Evolutionary conservation across 495 filamentous ascomycete species (phyloP).

Genomic region (Apodospora peruviana): DNA sequence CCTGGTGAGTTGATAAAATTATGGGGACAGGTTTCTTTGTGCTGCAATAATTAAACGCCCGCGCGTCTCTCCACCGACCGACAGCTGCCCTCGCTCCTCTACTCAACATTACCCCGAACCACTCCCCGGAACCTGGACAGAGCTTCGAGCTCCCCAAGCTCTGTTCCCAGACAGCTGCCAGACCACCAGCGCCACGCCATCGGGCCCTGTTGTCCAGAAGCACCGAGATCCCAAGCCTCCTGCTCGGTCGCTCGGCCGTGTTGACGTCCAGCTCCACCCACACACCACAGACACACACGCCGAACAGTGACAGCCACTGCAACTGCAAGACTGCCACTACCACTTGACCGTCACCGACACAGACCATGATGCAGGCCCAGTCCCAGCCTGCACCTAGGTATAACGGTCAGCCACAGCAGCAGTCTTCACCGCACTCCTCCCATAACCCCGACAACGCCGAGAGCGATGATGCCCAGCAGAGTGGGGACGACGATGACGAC

Average conservation of each 20-base stretch:
- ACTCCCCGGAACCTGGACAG: neutral
- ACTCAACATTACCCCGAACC: conserved; percentile 43
- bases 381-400: conserved; percentile 14
- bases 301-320: too few relatives aligned
- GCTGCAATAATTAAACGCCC: conserved; percentile 13
- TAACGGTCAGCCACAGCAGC: conserved; percentile 15
- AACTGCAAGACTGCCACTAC: neutral
- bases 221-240: neutral
- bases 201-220: neutral
- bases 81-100: conserved; percentile 26
- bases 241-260: neutral
- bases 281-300: neutral
- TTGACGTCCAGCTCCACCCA: neutral
- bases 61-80: conserved; percentile 10
- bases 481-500: conserved; percentile 36
- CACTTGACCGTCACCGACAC: neutral
- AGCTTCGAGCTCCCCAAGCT: neutral
- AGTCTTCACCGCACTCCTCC: conserved; percentile 12
- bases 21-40: neutral
- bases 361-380: conserved; percentile 24
- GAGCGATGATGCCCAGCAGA: conserved; percentile 30
- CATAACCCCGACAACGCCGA: conserved; percentile 15
- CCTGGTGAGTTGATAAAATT: too few relatives aligned
- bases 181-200: neutral
- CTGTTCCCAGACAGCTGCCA: neutral